Evolutionary conservation across 768 basidiomycete genomes (phyloP).

Genomic region (Dentipellis sp.): DNA sequence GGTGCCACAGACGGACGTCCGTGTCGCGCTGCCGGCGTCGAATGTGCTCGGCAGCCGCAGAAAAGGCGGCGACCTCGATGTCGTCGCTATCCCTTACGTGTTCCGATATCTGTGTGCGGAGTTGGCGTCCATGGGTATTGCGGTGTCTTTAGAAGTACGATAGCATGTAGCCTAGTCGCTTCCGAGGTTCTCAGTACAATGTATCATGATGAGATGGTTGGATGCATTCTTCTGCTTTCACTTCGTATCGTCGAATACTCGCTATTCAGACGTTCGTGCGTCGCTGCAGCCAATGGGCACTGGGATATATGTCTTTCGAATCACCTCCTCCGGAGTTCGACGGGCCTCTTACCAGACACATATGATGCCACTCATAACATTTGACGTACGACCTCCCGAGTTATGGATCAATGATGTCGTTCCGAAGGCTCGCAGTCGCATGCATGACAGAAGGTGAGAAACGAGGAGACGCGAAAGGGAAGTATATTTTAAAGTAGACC

Average conservation of each 20-base stretch:
- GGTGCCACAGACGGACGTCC: slow-evolving; percentile 40
- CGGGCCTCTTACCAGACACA: too few species aligned
- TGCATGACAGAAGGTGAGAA: too few species aligned
- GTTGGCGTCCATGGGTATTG: slow-evolving; percentile 97
- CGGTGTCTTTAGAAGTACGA: slow-evolving; percentile 72
- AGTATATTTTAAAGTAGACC: too few species aligned
- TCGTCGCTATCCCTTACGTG: slow-evolving; percentile 92
- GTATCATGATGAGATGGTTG: neutral
- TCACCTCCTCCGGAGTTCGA: neutral
- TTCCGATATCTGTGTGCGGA: slow-evolving; percentile 93
- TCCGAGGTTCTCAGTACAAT: neutral
- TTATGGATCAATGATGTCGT: too few species aligned
- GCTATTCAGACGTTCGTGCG: neutral
- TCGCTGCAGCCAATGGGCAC: neutral
- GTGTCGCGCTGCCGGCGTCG: slow-evolving; percentile 56
- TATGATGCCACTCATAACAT: too few species aligned
- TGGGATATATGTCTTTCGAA: neutral
- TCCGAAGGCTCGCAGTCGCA: too few species aligned
- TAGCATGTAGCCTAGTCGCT: neutral
- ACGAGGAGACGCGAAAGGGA: too few species aligned
- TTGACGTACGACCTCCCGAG: too few species aligned
- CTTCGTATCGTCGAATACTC: neutral
- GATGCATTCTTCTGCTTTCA: neutral
- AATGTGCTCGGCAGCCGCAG: slow-evolving; percentile 49
- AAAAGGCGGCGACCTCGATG: slow-evolving; percentile 82